Percentiles rank a stretch among this genome's conserved stretches.
Conservation (phyloP, 129 eudicot genomes). For the Cynara cardunculus region DNA sequence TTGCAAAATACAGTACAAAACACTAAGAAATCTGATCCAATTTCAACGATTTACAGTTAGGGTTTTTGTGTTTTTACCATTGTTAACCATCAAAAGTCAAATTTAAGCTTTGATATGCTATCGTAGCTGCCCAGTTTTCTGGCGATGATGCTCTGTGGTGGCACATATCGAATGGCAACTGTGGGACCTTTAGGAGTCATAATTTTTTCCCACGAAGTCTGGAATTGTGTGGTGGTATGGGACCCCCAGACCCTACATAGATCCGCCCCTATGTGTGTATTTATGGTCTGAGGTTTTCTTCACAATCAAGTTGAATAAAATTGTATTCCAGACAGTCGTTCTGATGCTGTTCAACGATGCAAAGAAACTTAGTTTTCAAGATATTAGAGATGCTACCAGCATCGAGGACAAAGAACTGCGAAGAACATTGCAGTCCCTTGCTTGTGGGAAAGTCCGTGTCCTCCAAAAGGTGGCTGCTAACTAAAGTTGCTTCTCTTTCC, state of each 20-base stretch:
- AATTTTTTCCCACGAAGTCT: background rate
- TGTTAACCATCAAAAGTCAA: background rate
- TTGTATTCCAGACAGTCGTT: conserved; percentile 48
- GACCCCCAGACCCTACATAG: background rate
- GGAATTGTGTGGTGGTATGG: background rate
- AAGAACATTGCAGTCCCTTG: conserved; percentile 96
- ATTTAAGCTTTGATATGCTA: no score
- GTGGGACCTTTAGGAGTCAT: background rate
- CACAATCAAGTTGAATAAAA: background rate
- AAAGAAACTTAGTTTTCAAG: conserved; percentile 57
- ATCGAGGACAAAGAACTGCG: conserved; percentile 93
- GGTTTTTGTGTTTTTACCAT: background rate
- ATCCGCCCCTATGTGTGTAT: background rate
- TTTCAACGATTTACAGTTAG: background rate
- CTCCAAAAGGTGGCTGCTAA: conserved; percentile 61
- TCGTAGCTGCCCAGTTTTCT: no score
- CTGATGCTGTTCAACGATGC: conserved; percentile 74
- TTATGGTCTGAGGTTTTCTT: background rate
- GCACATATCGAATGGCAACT: background rate
- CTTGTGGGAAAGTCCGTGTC: conserved; percentile 96
- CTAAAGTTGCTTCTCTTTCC: background rate
- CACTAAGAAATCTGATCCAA: background rate
- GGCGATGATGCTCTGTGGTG: no score
- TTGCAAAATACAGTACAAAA: background rate
- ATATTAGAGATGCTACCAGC: conserved; percentile 71